These are phyloP conservation scores for Letharia columbiana DNA, from an alignment of 495 filamentous ascomycete genomes.

Conservation along the genomic window DNA sequence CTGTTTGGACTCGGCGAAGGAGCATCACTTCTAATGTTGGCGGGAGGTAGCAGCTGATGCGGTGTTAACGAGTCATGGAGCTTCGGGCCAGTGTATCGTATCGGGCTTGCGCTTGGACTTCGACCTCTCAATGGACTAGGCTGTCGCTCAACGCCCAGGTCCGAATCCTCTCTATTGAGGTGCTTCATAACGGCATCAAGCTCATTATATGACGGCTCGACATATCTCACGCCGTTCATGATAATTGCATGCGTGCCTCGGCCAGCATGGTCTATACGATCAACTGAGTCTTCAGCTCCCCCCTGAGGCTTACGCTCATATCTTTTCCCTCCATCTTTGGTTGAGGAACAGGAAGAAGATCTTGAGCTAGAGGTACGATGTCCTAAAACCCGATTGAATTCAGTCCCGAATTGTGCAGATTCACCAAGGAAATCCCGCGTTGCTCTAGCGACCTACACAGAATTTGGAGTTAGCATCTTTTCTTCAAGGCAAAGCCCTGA, in stretches of 20 bases:
- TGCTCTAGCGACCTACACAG: constrained; percentile 20
- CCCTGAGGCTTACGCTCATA: not conserved
- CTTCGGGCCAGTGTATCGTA: constrained; percentile 30
- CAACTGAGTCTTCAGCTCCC: not conserved
- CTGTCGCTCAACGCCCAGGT: constrained; percentile 59
- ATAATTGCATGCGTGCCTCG: constrained; percentile 10
- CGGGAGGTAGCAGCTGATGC: constrained; percentile 46
- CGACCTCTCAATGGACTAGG: constrained; percentile 31
- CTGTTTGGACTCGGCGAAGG: constrained; percentile 67
- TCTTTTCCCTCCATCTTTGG: not conserved
- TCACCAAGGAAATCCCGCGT: constrained; percentile 26
- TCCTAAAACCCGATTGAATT: constrained; percentile 14
- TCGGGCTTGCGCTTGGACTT: constrained; percentile 27
- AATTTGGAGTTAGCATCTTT: constrained; percentile 8
- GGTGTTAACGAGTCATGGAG: constrained; percentile 42
- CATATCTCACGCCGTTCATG: constrained; percentile 23
- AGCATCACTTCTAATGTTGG: constrained; percentile 56
- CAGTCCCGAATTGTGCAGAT: constrained; percentile 21
- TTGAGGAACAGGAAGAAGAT: not conserved
- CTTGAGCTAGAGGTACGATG: not conserved
- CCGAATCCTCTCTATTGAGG: constrained; percentile 60
- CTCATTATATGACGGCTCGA: constrained; percentile 58
- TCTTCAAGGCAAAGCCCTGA: not conserved
- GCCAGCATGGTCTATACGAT: constrained; percentile 13
- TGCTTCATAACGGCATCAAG: constrained; percentile 82